Conservation (phyloP, 306 rosid species). For the Cyclanthera cordifolia region DNA sequence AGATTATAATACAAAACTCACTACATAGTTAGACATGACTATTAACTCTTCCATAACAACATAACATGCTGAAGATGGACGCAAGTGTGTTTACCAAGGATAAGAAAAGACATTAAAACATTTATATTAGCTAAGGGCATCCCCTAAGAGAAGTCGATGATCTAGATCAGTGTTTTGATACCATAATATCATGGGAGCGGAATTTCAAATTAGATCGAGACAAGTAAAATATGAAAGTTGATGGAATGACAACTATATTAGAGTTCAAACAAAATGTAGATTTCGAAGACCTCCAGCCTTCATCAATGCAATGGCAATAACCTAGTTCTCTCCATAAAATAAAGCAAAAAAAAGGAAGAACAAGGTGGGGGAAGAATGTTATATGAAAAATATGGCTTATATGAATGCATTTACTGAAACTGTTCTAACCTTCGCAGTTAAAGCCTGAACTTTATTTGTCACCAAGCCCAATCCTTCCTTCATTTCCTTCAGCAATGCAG, state of each 20-base stretch:
- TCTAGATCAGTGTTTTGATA: neutral
- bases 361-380: neutral
- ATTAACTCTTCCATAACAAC: neutral
- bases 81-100: neutral
- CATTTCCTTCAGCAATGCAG: constrained; percentile 64
- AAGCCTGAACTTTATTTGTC: constrained; percentile 45
- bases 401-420: too few relatives aligned
- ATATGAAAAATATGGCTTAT: too few relatives aligned
- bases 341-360: neutral
- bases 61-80: neutral
- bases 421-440: constrained; percentile 49
- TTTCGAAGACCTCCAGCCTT: neutral
- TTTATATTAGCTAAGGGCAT: neutral
- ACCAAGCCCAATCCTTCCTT: constrained; percentile 61
- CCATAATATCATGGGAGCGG: neutral
- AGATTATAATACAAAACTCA: neutral
- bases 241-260: neutral
- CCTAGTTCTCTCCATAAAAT: neutral
- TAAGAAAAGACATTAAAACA: neutral
- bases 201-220: neutral
- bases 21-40: neutral
- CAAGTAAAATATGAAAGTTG: neutral
- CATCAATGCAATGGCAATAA: neutral
- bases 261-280: neutral
- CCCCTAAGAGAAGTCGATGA: neutral